phyloP scores from a whole-genome alignment of 2,329 filamentous ascomycete genomes.

The Neodidymelliopsis sp. region DNA sequence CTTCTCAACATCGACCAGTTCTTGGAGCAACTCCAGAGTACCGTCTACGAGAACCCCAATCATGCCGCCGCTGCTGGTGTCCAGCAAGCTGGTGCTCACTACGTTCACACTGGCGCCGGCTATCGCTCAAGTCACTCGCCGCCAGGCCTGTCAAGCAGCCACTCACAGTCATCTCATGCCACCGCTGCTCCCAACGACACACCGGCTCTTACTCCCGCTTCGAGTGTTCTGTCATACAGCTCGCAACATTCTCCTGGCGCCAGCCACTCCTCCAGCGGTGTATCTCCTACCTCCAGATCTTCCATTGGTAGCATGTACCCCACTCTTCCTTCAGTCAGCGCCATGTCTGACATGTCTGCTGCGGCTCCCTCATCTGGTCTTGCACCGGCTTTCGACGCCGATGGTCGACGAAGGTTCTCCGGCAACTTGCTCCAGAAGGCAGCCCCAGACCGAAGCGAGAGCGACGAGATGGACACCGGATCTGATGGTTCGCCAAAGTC shows the following conservation, averaged over 20 bases:
- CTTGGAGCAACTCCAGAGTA: constrained; percentile 93
- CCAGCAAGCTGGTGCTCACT: constrained; percentile 75
- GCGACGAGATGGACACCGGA: constrained; percentile 53
- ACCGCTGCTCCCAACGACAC: constrained; percentile 64
- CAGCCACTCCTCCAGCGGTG: constrained; percentile 65
- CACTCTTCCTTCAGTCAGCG: constrained; percentile 73
- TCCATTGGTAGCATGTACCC: constrained; percentile 73
- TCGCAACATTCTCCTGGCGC: constrained; percentile 80
- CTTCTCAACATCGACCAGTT: constrained; percentile 93
- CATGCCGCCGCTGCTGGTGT: constrained; percentile 81
- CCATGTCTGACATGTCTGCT: constrained; percentile 67
- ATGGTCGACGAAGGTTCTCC: constrained; percentile 67
- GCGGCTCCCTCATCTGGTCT: constrained; percentile 74
- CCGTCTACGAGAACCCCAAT: constrained; percentile 91
- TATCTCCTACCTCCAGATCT: constrained; percentile 69
- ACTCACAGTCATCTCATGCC: constrained; percentile 61
- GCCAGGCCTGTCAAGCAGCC: constrained; percentile 48
- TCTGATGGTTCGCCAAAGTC: constrained; percentile 46
- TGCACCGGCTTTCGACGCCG: constrained; percentile 67
- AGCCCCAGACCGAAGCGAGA: constrained; percentile 43
- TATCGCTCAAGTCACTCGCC: constrained; percentile 67
- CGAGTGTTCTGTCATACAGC: constrained; percentile 77
- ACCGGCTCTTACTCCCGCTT: constrained; percentile 78
- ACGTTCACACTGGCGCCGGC: constrained; percentile 60
- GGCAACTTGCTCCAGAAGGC: constrained; percentile 65